Evolutionary conservation across 441 rosid species (phyloP), one percentile per base, ranked within the genome.

Genomic region (Arabidopsis lyrata): DNA sequence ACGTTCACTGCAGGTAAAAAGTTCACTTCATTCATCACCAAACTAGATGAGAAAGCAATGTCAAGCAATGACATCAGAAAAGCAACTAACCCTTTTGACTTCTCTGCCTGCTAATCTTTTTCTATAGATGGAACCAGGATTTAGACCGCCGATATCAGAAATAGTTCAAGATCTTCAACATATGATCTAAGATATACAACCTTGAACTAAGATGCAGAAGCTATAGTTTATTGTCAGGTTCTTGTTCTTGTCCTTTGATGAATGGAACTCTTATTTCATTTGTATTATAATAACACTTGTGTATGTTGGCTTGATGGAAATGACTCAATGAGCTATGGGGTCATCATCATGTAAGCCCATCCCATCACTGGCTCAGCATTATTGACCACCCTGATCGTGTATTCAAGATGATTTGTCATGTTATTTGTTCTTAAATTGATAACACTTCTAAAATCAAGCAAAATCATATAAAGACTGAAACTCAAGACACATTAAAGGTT

Each of bases 101-200:
- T 63, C 8, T 65, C 1, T 55, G 50, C 35, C 5, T 54, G 52
- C 9, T 68, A 14, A 55, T 70, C 11, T 48, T 53, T 34, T 38
- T 75, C 13, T 56, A 62, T 85, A 95, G 97, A 78, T 77, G 81
- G 97, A 90, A 70, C 97, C 99, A 2, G 93, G 92, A 75, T 95
- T 92, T 75, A 82, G 97, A 82, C 99, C 97, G 20, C 78, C 82
- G 0, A 82, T 88, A 63, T 92, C 99, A 14, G 99, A 95, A 82
- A 78, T 95, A 16, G 93, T 89, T 45, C 97, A 94, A 79, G 99
- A 94, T 78, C 94, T 94, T 54, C 60, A 87, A 45, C 91, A 78
- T 34, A 86, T 90, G 94, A 63, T 87, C 66, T 86, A 84, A 69
- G 45, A 59, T 60, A 42, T n/a, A 41, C 54, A 61, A n/a, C 52